Conservation (phyloP, 768 basidiomycete genomes). For the Panellus pusillus region DNA sequence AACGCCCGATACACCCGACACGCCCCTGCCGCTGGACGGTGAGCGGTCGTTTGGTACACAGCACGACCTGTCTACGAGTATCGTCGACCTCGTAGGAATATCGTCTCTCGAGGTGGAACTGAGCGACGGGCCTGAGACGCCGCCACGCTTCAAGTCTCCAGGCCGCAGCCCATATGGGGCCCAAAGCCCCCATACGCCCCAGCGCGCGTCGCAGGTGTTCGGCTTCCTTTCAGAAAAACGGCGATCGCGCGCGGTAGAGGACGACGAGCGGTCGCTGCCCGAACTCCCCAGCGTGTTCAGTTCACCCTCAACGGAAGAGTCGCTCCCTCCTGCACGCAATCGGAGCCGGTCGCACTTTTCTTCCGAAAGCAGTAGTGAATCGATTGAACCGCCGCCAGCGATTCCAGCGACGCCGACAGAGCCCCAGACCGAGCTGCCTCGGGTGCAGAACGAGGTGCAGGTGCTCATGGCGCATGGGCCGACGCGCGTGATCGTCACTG, state of each 20-base stretch:
- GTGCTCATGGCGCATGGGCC: constrained; percentile 45
- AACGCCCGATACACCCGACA: constrained; percentile 48
- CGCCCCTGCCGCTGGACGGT: constrained; percentile 30
- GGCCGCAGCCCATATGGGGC: constrained; percentile 31
- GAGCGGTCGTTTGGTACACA: constrained; percentile 47
- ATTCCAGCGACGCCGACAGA: constrained; percentile 23
- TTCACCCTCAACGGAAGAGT: constrained; percentile 37
- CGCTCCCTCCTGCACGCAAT: constrained; percentile 2
- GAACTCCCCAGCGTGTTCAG: constrained; percentile 41
- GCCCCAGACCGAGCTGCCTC: constrained; percentile 7
- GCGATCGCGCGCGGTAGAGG: constrained; percentile 30
- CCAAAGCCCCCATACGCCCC: constrained; percentile 51
- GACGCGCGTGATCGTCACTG: constrained; percentile 53
- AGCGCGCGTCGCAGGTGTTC: constrained; percentile 75
- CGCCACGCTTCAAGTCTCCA: constrained; percentile 19
- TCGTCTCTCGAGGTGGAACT: constrained; percentile 79
- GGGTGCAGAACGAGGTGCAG: constrained; percentile 32
- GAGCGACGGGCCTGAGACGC: constrained; percentile 50
- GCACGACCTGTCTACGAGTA: constrained; percentile 44
- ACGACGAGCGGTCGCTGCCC: constrained; percentile 40
- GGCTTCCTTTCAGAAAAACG: constrained; percentile 61
- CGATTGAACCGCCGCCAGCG: constrained; percentile 12
- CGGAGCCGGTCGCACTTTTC: constrained; percentile 28
- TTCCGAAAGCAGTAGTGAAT: constrained; percentile 27
- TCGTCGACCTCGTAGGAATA: constrained; percentile 47